A percentile compares a stretch with the other conserved stretches of the same genome.
Conservation (phyloP, 2,329 filamentous ascomycete genomes). For the Hypoxylon sp. region DNA sequence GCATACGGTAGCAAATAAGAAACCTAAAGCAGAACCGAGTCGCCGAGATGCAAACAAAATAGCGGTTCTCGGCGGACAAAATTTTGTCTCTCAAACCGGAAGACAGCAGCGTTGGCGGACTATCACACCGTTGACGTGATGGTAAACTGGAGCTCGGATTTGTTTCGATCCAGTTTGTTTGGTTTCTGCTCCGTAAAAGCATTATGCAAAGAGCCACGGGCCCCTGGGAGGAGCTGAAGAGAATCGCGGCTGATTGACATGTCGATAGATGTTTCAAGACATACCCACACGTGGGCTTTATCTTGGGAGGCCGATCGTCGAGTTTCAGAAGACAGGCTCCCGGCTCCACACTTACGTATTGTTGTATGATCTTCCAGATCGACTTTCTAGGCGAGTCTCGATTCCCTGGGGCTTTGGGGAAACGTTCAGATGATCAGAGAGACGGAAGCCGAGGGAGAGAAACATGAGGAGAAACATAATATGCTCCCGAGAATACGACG, state of each 20-base stretch:
- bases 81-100: not conserved
- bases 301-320: conserved; percentile 9
- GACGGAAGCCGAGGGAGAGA: conserved; percentile 8
- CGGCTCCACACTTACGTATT: conserved; percentile 24
- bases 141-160: not conserved
- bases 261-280: conserved; percentile 27
- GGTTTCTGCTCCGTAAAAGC: not conserved
- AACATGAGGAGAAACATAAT: not conserved
- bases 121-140: not conserved
- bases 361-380: conserved; percentile 29
- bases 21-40: not conserved
- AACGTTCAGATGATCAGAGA: no score
- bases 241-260: not conserved
- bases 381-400: conserved; percentile 15
- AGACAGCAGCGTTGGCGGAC: not conserved
- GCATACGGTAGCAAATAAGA: not conserved
- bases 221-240: no score
- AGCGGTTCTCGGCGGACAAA: conserved; percentile 1
- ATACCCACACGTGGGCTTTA: conserved; percentile 1
- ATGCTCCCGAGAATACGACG: not conserved
- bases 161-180: not conserved
- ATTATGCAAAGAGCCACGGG: not conserved
- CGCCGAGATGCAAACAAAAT: no score
- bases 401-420: not conserved
- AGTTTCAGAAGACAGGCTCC: conserved; percentile 33